Base-by-base conservation (phyloP, 306 rosid species). In the Castanospermum australe region DNA sequence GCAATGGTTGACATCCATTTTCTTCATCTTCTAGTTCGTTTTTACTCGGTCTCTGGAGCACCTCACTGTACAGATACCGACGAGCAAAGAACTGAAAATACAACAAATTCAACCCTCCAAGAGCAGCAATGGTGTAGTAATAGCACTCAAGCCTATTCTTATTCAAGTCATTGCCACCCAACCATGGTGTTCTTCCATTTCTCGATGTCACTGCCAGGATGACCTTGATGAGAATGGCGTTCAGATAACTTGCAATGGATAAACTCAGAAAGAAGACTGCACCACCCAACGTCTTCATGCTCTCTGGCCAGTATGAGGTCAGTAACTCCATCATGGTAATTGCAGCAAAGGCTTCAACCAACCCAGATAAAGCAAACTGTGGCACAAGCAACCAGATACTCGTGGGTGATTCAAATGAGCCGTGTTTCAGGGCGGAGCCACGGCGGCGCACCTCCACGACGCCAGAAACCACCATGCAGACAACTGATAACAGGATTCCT, bases 81-180 rank as follows among this genome's bases (percentile, higher is more conserved):
- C 78, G 67, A 6, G 89, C 89, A 41, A 76, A 70, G 71, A 86
- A 82, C n/a, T 13, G 67, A 56, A 82, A 90, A 56, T 84, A 88
- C 45, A 90, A 1, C 33, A 88, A 76, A 76, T 88, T 87, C 63
- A 88, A 1, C 11, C 36, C 78, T 21, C 74, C 88, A 47, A 88
- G 24, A 17, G 2, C 85, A 8, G 84, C 92, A 48, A 92, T 71
- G n/a, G 86, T 80, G 76, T 78, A 88, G 51, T 84, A 92, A 59
- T 77, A 92, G 71, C 84, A 81, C 32, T 92, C 92, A 10, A 90
- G 89, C 80, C 84, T 83, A 39, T 88, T 87, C 87, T 76, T 84
- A 21, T 90, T 90, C 68, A 92, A 79, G 81, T 90, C 92, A 79
- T 84, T 87, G 2, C 94, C 92, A 28, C 85, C 90, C 60, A 90